Conservation (phyloP, 2,329 filamentous ascomycete genomes). For the Xylaria sp. region DNA sequence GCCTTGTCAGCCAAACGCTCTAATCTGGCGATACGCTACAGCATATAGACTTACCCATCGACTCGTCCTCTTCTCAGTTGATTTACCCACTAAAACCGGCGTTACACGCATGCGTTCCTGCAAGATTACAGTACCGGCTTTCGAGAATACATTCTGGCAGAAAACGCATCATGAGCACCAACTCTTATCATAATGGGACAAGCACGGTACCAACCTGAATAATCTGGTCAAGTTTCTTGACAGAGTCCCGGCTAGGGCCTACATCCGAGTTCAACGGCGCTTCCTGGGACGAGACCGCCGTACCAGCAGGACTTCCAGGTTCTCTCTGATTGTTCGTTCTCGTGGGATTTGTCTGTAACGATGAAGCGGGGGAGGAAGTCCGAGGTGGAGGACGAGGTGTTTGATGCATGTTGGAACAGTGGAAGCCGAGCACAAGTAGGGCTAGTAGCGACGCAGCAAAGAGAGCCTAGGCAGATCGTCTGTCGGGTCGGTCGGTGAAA, state of each 20-base stretch:
- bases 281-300: slow-evolving; percentile 46
- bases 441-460: slow-evolving; percentile 2
- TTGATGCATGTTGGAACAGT: slow-evolving; percentile 74
- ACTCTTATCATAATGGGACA: not conserved
- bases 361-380: slow-evolving; percentile 72
- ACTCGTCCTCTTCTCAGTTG: slow-evolving; percentile 34
- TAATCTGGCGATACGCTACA: not conserved
- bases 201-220: slow-evolving; percentile 67
- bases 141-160: slow-evolving; percentile 83
- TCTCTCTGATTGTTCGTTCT: slow-evolving; percentile 78
- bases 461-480: slow-evolving; percentile 5
- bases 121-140: slow-evolving; percentile 81
- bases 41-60: slow-evolving; percentile 35
- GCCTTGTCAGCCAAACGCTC: slow-evolving; percentile 12
- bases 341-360: slow-evolving; percentile 71
- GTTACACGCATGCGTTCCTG: slow-evolving; percentile 74
- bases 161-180: slow-evolving; percentile 16
- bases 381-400: slow-evolving; percentile 76
- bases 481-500: slow-evolving; percentile 10
- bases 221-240: slow-evolving; percentile 88
- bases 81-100: slow-evolving; percentile 35
- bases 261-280: slow-evolving; percentile 44
- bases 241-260: slow-evolving; percentile 64
- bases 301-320: slow-evolving; percentile 43
- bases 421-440: slow-evolving; percentile 11